Percentiles rank a stretch among this genome's conserved stretches.
Conservation (phyloP, 371 early-diverging fungal genomes). For the Rhizopus arrhizus region DNA sequence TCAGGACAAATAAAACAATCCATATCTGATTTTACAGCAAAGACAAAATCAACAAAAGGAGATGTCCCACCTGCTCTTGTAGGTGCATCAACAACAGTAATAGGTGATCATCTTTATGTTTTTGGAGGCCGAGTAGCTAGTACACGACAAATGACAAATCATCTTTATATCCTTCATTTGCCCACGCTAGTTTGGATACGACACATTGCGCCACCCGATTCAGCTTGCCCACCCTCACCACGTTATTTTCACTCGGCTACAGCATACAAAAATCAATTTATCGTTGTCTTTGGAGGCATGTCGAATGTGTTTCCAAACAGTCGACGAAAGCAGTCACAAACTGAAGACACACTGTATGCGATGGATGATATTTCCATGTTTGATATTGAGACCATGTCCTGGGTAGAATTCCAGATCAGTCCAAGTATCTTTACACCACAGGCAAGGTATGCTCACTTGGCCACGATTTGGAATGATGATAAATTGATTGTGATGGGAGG, state of each 20-base stretch:
- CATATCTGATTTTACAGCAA: slow-evolving; percentile 24
- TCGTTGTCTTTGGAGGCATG: slow-evolving; percentile 71
- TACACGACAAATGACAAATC: slow-evolving; percentile 71
- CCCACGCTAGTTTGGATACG: slow-evolving; percentile 66
- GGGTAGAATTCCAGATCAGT: slow-evolving; percentile 58
- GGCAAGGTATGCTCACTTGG: slow-evolving; percentile 78
- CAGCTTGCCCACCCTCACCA: slow-evolving; percentile 54
- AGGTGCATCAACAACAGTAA: slow-evolving; percentile 72
- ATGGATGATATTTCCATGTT: slow-evolving; percentile 72
- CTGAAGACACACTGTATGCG: slow-evolving; percentile 50
- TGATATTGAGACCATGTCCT: slow-evolving; percentile 61
- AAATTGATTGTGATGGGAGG: slow-evolving; percentile 76
- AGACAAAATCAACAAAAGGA: slow-evolving; percentile 57
- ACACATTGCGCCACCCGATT: slow-evolving; percentile 48
- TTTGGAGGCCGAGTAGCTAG: slow-evolving; percentile 78
- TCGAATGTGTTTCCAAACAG: slow-evolving; percentile 22
- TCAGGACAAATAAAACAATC: slow-evolving; percentile 15
- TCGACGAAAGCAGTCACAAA: slow-evolving; percentile 3
- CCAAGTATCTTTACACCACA: slow-evolving; percentile 60
- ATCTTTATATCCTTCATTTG: slow-evolving; percentile 71
- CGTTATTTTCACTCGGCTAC: slow-evolving; percentile 81
- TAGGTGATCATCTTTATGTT: slow-evolving; percentile 67
- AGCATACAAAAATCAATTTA: slow-evolving; percentile 51
- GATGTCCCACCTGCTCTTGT: slow-evolving; percentile 80
- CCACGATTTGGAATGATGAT: slow-evolving; percentile 56